Evolutionary conservation across 441 rosid species (phyloP), one percentile per base, ranked within the genome.

Genomic region (Gossypium schwendimanii): DNA sequence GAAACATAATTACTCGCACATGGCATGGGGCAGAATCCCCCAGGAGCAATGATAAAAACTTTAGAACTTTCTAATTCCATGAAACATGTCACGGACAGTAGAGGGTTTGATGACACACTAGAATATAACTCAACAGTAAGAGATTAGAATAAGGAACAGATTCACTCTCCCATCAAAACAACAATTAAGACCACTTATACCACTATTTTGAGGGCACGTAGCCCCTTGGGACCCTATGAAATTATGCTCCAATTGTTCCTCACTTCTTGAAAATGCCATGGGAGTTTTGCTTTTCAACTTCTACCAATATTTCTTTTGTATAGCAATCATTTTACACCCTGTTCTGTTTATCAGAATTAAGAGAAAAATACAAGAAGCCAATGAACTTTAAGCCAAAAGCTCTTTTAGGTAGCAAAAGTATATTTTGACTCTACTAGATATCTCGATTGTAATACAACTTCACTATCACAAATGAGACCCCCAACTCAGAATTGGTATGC

Each of bases 361-460:
- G 54, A 76, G 47, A 62, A 66, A 59, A 69, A 71, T 31, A 45
- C 4, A 44, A 79, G 17, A 73, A 76, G 72, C 84, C 82, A 80
- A 77, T 75, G 75, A 76, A 57, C 61, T 75, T 57, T 14, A 81
- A 33, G 39, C 76, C 63, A 50, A 81, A 77, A 57, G 75, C 75
- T 52, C 58, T 61, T 81, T 76, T 20, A 65, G 67, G 57, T 70
- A 75, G 79, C 50, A 81, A 79, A 78, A 50, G 80, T 78, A 45
- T 80, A 79, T 74, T 81, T 89, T 87, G 86, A 86, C 84, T 80
- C 76, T 82, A 69, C 68, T 69, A 33, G 6, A 36, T 36, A 77
- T 71, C 80, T 75, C 78, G 75, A 78, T 79, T 69, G 77, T 81
- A 59, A 54, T 62, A 66, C 44, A 49, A 28, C 73, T 74, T 79